Base-by-base conservation (phyloP, 139 green algal genomes). In the Chlamydomonas sp. region DNA sequence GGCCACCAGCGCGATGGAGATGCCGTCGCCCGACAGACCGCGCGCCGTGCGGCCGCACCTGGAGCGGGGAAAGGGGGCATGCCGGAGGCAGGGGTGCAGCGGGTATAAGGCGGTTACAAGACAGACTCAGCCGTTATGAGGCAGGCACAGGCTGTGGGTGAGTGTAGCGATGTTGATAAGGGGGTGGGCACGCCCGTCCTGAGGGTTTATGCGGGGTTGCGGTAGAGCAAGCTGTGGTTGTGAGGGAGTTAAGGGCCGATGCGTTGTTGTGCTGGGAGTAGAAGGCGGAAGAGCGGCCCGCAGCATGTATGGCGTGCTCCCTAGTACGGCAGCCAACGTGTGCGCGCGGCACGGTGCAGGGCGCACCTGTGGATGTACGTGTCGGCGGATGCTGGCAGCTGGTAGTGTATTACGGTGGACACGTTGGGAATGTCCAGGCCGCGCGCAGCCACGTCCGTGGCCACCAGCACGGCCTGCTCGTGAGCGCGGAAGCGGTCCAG, bases 371-470 rank as follows among this genome's bases (percentile, higher is more conserved):
- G 98, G 86, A 99, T 98, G 91, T 99, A 99, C 0, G 96, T 94
- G 93, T 99, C 97, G 4, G 95, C 94, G 0, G 92, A 94, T 4
- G 96, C 94, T 0, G 98, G 97, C 82, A 99, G 83, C 93, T 99
- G 98, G 95, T 99, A 99, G 93, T 99, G 98, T 4, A 96, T 73
- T 6, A 96, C 94, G 3, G 73, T 87, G 15, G 64, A 76, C 64
- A 97, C 95, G 12, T 93, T 94, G 17, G 94, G 90, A 64, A 99
- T 93, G 90, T 99, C 98, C 49, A 99, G 91, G 8, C 98, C 98
- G 2, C 98, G 90, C 0, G 98, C 98, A 2, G 98, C 98, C 59
- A 99, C 98, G 88, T 99, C 98, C 0, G 96, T 99, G 12, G 97
- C 97, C 59, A 99, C 94, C 79, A 99, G 92, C 60, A 99, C 92